A percentile compares a stretch with the other conserved stretches of the same genome.
Conservation (phyloP, 2,329 filamentous ascomycete genomes). For the Botrytis cinerea region DNA sequence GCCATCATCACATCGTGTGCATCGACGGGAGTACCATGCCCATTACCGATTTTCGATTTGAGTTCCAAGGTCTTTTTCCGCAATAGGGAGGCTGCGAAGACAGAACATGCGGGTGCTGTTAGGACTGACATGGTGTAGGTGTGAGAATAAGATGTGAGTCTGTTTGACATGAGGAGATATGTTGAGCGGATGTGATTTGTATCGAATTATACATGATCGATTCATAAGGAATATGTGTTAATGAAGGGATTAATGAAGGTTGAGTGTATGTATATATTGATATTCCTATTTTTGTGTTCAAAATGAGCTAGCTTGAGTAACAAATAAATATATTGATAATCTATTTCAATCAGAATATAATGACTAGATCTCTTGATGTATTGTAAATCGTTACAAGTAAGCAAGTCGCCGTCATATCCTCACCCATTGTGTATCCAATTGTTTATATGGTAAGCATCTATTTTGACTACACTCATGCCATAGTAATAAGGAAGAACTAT, state of each 20-base stretch:
- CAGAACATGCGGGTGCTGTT: slow-evolving; percentile 26
- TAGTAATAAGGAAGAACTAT: neutral
- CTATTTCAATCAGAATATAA: neutral
- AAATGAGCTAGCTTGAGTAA: neutral
- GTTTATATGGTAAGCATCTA: neutral
- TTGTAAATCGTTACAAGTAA: neutral
- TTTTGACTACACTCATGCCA: neutral
- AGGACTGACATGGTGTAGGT: neutral
- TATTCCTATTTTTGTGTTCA: neutral
- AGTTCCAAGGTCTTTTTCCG: slow-evolving; percentile 21
- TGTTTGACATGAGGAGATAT: neutral
- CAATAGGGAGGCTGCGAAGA: slow-evolving; percentile 18
- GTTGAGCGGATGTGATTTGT: neutral
- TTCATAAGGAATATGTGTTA: neutral
- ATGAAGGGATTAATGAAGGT: neutral
- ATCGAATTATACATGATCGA: neutral
- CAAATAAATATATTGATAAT: neutral
- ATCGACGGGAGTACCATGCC: slow-evolving; percentile 29
- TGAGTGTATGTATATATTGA: neutral
- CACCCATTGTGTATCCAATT: neutral
- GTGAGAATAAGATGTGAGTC: too few relatives aligned
- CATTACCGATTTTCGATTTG: slow-evolving; percentile 28
- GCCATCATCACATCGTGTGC: slow-evolving; percentile 28
- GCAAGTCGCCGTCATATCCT: neutral
- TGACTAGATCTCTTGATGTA: neutral